Evolutionary conservation across 208 protist genomes (phyloP), one percentile per base, ranked within the genome.

Genomic region (Acanthamoeba triangularis): DNA sequence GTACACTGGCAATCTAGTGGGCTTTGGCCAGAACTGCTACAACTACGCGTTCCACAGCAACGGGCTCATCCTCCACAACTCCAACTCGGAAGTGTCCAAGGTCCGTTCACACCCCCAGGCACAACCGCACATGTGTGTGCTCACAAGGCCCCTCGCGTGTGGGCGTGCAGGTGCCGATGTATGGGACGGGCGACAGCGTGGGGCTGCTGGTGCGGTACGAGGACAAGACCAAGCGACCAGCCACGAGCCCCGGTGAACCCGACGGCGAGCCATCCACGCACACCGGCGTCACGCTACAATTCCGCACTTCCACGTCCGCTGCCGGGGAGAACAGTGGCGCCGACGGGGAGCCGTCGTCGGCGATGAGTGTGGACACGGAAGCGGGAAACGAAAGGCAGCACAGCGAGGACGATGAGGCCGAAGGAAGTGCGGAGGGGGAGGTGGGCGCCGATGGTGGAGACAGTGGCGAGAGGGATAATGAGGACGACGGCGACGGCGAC

Each of bases 31-130:
- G 52, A 54, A 23, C 74, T 84, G 74, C 23, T 84, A 44, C 74
- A 84, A 84, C 74, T 84, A 84, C 44, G 74, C 74, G 14, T 84
- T 84, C 23, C 74, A 84, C 41, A 84, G 74, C 74, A 84, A 84
- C 44, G 74, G 74, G 37, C 44, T 84, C 41, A 54, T 84, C 74
- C 37, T 84, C 23, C 35, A 84, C 41, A n/a, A 84, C 35, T 56
- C 37, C 41, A 84, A 84, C 37, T 56, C 74, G 1, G 35, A 80
- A 5, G 30, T 80, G 18, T 13, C 28, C 30, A 47, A 47, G 69
- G 69, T 80, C 52, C 52, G 11, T 16, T 16, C 52, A 16, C 7
- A 28, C 61, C 54, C 20, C 54, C 54, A 8, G 54, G 18, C 54
- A 7, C 54, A 25, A 13, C 2, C 20, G 54, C 54, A 59, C 52